phyloP scores from a whole-genome alignment of 2,329 filamentous ascomycete species.

The Boeremia lycopersici region DNA sequence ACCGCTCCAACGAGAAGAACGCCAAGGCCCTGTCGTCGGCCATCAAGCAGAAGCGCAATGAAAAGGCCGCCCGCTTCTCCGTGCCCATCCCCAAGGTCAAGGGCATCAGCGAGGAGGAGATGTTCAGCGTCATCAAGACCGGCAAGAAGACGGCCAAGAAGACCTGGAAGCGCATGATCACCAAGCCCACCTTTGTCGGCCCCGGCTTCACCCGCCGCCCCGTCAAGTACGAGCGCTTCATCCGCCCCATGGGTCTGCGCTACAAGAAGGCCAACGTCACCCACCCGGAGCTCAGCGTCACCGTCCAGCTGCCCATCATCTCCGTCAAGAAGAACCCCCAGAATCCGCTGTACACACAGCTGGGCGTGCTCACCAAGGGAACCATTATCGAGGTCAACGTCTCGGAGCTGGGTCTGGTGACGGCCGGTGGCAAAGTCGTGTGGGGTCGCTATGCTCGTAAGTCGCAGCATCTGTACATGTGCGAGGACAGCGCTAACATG shows the following conservation, averaged over 20 bases:
- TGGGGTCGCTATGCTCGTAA: conserved; percentile 45
- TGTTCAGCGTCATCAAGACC: conserved; percentile 96
- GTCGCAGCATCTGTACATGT: not conserved
- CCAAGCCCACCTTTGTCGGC: conserved; percentile 87
- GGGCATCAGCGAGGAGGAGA: conserved; percentile 90
- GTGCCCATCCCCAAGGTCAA: conserved; percentile 94
- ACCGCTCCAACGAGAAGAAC: conserved; percentile 72
- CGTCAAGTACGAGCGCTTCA: conserved; percentile 68
- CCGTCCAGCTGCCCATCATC: conserved; percentile 74
- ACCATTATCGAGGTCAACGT: conserved; percentile 87
- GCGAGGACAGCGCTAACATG: not conserved
- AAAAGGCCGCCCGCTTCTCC: conserved; percentile 91
- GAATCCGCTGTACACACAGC: conserved; percentile 86
- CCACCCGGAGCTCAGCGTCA: conserved; percentile 81
- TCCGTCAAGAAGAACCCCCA: conserved; percentile 83
- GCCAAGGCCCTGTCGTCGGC: conserved; percentile 79
- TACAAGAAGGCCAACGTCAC: conserved; percentile 79
- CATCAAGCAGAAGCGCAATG: conserved; percentile 89
- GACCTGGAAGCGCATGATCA: conserved; percentile 75
- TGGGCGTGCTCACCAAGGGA: conserved; percentile 71
- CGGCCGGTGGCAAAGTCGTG: conserved; percentile 78
- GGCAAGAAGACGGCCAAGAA: conserved; percentile 86
- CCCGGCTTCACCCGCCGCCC: conserved; percentile 87
- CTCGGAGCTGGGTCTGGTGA: conserved; percentile 86
- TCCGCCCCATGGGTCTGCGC: conserved; percentile 66